Evolutionary conservation across 192 early-diverging fungal genomes (phyloP), one percentile per base, ranked within the genome.

Genomic region (Mortierella claussenii): DNA sequence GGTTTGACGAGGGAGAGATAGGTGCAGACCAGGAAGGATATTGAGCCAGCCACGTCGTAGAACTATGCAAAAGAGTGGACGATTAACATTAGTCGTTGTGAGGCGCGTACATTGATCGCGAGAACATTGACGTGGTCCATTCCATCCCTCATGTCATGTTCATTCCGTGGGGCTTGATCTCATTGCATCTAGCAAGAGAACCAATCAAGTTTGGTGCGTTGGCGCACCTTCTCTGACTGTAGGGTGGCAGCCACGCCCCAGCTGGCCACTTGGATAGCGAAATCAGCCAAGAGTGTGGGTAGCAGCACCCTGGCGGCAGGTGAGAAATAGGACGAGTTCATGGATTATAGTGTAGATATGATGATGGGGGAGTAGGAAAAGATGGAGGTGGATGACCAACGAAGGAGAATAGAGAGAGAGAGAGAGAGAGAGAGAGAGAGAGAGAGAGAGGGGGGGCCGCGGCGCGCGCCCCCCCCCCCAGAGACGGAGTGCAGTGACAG

Each of bases 21-120:
- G 11, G 65, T 75, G 49, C 69, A 70, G 6, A 68, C 21, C 7
- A 80, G 11, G 36, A 74, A 80, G 0, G 69, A 55, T 4, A 55
- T 44, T 17, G 69, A 73, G 17, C 69, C 79, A 11, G 43, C 36
- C 47, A 80, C 23, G 48, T 80, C 79, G 33, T 80, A 80, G 27
- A 75, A 75, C 79, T 79, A 24, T 31, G 23, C 5, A 15, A 15
- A 49, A 26, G 21, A 30, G 21, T 37, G 54, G 0, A 23, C 1
- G 10, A 40, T 31, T 0, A 23, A 21, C 24, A 32, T 5, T 34
- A 30, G 15, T 21, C 33, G n/a, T n/a, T n/a, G n/a, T n/a, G n/a
- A n/a, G n/a, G n/a, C n/a, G n/a, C n/a, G n/a, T n/a, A n/a, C n/a
- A n/a, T n/a, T n/a, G n/a, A n/a, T n/a, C n/a, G n/a, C n/a, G n/a